Conservation (phyloP, 1,284 basidiomycete genomes). For the Tilletia walkeri region DNA sequence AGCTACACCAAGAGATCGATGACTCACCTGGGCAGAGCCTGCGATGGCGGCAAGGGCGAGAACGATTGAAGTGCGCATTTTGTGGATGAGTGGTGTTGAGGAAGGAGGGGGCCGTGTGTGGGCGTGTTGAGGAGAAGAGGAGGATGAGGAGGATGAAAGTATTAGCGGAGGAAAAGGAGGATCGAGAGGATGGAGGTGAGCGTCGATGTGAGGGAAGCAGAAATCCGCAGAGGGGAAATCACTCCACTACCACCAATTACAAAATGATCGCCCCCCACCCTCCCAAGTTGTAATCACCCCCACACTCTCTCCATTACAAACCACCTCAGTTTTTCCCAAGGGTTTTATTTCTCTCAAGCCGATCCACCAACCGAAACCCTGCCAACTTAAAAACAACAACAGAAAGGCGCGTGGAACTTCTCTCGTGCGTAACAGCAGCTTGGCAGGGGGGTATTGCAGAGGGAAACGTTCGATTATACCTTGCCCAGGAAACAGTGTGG, state of each 20-base stretch:
- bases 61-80: slow-evolving; percentile 9
- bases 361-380: too few species aligned
- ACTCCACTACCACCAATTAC: too few species aligned
- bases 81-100: background rate
- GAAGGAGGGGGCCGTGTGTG: slow-evolving; percentile 1
- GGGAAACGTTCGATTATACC: too few species aligned
- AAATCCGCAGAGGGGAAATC: slow-evolving; percentile 2
- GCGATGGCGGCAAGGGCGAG: slow-evolving; percentile 15
- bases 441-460: too few species aligned
- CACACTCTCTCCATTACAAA: background rate
- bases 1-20: background rate
- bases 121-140: slow-evolving; percentile 4
- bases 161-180: background rate
- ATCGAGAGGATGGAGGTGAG: background rate
- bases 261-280: too few species aligned
- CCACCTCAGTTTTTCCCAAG: too few species aligned
- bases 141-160: background rate
- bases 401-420: too few species aligned
- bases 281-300: too few species aligned
- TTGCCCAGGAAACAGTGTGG: too few species aligned
- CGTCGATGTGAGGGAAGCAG: background rate
- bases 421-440: too few species aligned
- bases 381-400: too few species aligned
- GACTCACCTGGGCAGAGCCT: slow-evolving; percentile 14
- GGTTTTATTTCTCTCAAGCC: too few species aligned